These are phyloP conservation scores for Dioszegia aurantiaca DNA, from an alignment of 768 basidiomycete genomes.

Conservation along the genomic window DNA sequence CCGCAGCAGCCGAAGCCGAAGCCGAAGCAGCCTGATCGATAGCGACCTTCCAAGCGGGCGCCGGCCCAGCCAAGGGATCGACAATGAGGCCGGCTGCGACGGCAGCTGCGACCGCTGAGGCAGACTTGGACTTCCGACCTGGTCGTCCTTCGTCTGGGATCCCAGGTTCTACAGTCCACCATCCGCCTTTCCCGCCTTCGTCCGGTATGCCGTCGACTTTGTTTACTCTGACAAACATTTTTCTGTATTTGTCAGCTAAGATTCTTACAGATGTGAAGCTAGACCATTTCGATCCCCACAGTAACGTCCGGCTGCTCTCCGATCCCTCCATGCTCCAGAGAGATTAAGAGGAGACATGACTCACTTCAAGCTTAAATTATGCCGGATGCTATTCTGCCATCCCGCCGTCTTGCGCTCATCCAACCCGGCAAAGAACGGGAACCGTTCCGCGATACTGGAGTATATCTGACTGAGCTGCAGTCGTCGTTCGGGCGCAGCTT, in stretches of 20 bases:
- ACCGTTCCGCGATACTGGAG: constrained; percentile 37
- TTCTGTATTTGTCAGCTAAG: constrained; percentile 24
- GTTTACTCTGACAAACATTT: constrained; percentile 48
- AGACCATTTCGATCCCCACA: background rate
- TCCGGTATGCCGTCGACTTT: constrained; percentile 47
- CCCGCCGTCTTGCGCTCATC: constrained; percentile 48
- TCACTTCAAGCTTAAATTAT: constrained; percentile 52
- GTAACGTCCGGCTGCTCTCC: too few species aligned
- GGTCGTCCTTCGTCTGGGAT: constrained; percentile 46
- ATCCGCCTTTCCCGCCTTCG: constrained; percentile 51
- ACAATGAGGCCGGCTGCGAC: background rate
- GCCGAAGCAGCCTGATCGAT: background rate
- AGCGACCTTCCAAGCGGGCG: background rate
- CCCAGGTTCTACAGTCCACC: constrained; percentile 49
- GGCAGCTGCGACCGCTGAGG: background rate
- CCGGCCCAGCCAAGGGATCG: background rate
- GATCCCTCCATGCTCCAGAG: too few species aligned
- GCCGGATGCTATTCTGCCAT: constrained; percentile 53
- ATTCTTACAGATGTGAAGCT: background rate
- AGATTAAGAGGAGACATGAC: constrained; percentile 16
- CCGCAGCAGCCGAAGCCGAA: too few species aligned
- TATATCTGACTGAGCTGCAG: constrained; percentile 43
- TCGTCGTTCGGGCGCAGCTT: constrained; percentile 30
- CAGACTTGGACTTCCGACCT: constrained; percentile 37
- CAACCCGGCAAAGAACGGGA: constrained; percentile 45